Evolutionary conservation across 1,284 basidiomycete genomes (phyloP).

Genomic region (Ganoderma lingzhi): DNA sequence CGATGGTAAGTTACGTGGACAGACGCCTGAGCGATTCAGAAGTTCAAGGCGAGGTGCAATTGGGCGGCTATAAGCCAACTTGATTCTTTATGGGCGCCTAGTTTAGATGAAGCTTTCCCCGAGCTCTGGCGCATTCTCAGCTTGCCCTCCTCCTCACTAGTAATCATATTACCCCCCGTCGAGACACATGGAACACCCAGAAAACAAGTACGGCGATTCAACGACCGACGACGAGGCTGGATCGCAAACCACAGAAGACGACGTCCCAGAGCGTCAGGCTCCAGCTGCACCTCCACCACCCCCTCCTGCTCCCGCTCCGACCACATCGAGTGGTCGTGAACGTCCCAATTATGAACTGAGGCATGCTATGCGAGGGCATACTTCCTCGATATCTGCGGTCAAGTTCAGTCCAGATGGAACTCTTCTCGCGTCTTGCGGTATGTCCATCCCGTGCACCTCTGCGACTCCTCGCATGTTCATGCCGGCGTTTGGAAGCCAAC

Average conservation of each 20-base stretch:
- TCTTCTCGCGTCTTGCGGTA: constrained; percentile 82
- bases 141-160: neutral
- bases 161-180: neutral
- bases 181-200: constrained; percentile 27
- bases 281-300: constrained; percentile 45
- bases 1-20: too few species aligned
- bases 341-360: constrained; percentile 75
- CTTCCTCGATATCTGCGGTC: constrained; percentile 80
- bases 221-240: constrained; percentile 81
- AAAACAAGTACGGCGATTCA: constrained; percentile 53
- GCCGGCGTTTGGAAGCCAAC: constrained; percentile 56
- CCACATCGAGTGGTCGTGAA: constrained; percentile 51
- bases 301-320: constrained; percentile 41
- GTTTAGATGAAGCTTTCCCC: neutral
- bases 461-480: neutral
- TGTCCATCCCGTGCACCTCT: constrained; percentile 37
- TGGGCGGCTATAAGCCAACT: too few species aligned
- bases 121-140: neutral
- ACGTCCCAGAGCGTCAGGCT: constrained; percentile 67
- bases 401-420: constrained; percentile 88
- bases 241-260: constrained; percentile 85
- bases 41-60: too few species aligned
- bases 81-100: neutral
- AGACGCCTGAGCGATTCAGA: too few species aligned
- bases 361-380: constrained; percentile 75